A percentile compares a stretch with the other conserved stretches of the same genome.
Conservation (phyloP, 2,329 filamentous ascomycete genomes). For the Phyllosticta citribraziliensis region DNA sequence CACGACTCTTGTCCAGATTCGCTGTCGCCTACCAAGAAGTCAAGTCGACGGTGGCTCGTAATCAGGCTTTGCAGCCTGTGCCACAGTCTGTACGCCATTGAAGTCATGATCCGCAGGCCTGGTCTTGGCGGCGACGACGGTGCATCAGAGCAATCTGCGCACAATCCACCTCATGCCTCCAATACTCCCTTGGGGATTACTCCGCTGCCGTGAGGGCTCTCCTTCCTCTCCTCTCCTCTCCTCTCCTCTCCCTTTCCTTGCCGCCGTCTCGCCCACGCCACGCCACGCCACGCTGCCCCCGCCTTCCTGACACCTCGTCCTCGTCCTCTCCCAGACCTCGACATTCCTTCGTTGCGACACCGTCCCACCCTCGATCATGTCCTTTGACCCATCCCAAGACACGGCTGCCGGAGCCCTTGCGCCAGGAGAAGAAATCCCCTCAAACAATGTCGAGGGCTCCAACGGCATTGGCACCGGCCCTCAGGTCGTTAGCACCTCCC, state of each 20-base stretch:
- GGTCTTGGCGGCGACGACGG: not conserved
- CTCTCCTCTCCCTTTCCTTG: not conserved
- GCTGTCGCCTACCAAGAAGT: not conserved
- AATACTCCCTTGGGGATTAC: not conserved
- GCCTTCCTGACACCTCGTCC: not conserved
- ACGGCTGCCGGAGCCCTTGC: not conserved
- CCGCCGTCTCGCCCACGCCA: not conserved
- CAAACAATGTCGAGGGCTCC: not conserved
- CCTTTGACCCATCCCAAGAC: not conserved
- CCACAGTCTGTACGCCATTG: not conserved
- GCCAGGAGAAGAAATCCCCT: not conserved
- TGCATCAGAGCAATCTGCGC: not conserved
- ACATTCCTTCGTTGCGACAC: not conserved
- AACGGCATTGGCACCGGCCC: conserved; percentile 34
- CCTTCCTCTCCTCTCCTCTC: no score
- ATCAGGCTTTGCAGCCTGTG: not conserved
- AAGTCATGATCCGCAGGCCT: not conserved
- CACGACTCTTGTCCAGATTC: not conserved
- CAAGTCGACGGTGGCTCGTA: not conserved
- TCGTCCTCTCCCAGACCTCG: not conserved
- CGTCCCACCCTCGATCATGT: not conserved
- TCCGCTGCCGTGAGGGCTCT: no score
- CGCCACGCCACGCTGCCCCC: not conserved
- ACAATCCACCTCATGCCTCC: not conserved
- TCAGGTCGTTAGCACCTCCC: conserved; percentile 32